Percentiles rank a stretch among this genome's conserved stretches.
Evolutionary conservation across 2,329 filamentous ascomycete genomes (phyloP).

Genomic region (Orbilia oligospora): DNA sequence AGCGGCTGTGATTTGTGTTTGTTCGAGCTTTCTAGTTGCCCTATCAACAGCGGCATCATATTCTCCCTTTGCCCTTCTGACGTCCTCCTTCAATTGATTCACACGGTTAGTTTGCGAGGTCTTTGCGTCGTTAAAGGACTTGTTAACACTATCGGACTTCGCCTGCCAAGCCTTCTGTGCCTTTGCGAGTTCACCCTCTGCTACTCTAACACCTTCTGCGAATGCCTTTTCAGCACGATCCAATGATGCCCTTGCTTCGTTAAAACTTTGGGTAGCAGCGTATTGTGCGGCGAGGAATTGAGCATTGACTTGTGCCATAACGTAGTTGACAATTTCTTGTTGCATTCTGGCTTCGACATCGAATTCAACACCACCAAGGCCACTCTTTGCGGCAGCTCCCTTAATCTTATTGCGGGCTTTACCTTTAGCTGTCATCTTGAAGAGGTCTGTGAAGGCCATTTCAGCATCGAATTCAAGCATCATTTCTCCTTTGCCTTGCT

Average conservation of each 20-base stretch:
- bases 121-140: conserved; percentile 18
- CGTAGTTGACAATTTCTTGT: conserved; percentile 31
- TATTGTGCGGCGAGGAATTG: conserved; percentile 29
- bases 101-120: conserved; percentile 3
- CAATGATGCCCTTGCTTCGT: conserved; percentile 19
- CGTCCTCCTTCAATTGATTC: conserved; percentile 12
- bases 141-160: conserved; percentile 30
- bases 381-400: conserved; percentile 11
- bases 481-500: conserved; percentile 20
- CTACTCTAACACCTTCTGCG: conserved; percentile 10
- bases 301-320: conserved; percentile 28
- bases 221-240: conserved; percentile 29
- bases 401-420: conserved; percentile 23
- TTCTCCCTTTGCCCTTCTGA: conserved; percentile 25
- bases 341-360: conserved; percentile 24
- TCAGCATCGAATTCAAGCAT: conserved; percentile 20
- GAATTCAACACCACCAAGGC: conserved; percentile 15
- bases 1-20: conserved; percentile 16
- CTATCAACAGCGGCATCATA: conserved; percentile 29
- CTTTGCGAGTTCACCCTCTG: conserved; percentile 17
- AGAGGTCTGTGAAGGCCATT: conserved; percentile 24
- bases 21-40: conserved; percentile 24
- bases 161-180: conserved; percentile 14
- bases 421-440: conserved; percentile 29
- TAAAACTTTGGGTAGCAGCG: conserved; percentile 26